phyloP scores from a whole-genome alignment of 2,329 filamentous ascomycete genomes.

The Epichloe sylvatica region DNA sequence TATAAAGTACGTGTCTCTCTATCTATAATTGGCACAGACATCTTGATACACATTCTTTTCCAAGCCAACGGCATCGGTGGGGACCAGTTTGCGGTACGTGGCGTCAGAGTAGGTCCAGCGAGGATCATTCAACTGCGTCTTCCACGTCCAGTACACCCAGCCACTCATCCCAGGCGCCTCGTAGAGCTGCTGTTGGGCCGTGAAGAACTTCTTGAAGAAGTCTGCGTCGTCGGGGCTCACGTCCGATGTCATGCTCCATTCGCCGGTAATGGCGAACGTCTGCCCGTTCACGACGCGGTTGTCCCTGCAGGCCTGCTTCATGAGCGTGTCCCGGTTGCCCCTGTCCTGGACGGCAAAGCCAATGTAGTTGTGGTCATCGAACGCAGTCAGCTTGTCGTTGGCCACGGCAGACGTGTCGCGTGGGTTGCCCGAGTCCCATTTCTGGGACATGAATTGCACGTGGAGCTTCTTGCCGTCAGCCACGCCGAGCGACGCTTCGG shows the following conservation, averaged over 20 bases:
- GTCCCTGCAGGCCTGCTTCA: conserved; percentile 28
- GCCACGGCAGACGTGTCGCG: conserved; percentile 7
- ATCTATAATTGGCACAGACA: conserved; percentile 11
- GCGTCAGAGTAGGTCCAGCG: conserved; percentile 17
- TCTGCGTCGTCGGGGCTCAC: conserved; percentile 27
- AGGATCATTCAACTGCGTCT: conserved; percentile 22
- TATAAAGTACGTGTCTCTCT: neutral
- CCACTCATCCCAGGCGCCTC: conserved; percentile 33
- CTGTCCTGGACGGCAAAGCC: conserved; percentile 6
- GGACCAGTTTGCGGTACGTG: conserved; percentile 10
- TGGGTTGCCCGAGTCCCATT: conserved; percentile 35
- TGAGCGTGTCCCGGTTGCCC: conserved; percentile 10
- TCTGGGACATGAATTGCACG: conserved; percentile 33
- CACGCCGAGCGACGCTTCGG: conserved; percentile 9
- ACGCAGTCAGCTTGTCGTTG: conserved; percentile 32
- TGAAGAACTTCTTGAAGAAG: conserved; percentile 44
- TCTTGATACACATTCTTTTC: conserved; percentile 15
- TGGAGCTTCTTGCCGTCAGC: conserved; percentile 20
- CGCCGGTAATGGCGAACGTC: conserved; percentile 35
- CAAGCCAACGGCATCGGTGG: conserved; percentile 11
- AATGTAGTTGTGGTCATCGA: conserved; percentile 43
- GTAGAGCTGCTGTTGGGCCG: conserved; percentile 40
- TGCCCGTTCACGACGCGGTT: conserved; percentile 25
- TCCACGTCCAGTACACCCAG: conserved; percentile 49
- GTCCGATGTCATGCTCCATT: conserved; percentile 39